Percentiles rank a stretch among this genome's conserved stretches.
phyloP scores from a whole-genome alignment of 495 filamentous ascomycete species.

The Talaromyces adpressus region DNA sequence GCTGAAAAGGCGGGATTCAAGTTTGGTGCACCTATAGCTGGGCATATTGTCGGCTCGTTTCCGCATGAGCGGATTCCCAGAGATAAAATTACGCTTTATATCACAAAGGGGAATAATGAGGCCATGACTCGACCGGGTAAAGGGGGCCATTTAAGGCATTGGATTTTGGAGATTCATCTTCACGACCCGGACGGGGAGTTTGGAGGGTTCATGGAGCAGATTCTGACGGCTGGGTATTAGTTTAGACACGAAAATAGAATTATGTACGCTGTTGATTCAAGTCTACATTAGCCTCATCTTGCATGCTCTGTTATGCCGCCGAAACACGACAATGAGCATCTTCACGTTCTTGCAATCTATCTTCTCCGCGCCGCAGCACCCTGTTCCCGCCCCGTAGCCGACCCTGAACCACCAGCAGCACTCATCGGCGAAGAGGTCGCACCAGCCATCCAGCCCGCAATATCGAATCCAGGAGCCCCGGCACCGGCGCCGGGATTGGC shows the following conservation, averaged over 20 bases:
- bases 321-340: background rate
- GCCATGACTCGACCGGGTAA: slow-evolving; percentile 26
- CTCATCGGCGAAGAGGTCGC: slow-evolving; percentile 22
- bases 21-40: slow-evolving; percentile 36
- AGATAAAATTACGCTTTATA: slow-evolving; percentile 34
- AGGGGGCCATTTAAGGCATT: slow-evolving; percentile 37
- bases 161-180: slow-evolving; percentile 47
- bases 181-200: slow-evolving; percentile 27
- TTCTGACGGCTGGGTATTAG: slow-evolving; percentile 28
- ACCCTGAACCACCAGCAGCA: slow-evolving; percentile 19
- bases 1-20: slow-evolving; percentile 24
- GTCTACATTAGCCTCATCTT: background rate
- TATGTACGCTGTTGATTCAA: background rate
- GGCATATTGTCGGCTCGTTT: slow-evolving; percentile 35
- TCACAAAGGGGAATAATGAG: slow-evolving; percentile 31
- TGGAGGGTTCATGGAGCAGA: slow-evolving; percentile 38
- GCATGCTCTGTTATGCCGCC: background rate
- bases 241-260: background rate
- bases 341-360: background rate
- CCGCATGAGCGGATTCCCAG: slow-evolving; percentile 44
- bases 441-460: slow-evolving; percentile 75
- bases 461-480: slow-evolving; percentile 68
- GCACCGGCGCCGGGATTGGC: slow-evolving; percentile 27
- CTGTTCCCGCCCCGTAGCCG: slow-evolving; percentile 29
- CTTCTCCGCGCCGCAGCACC: slow-evolving; percentile 23